phyloP scores from a whole-genome alignment of 306 rosid genomes.

The Casuarina equisetifolia region DNA sequence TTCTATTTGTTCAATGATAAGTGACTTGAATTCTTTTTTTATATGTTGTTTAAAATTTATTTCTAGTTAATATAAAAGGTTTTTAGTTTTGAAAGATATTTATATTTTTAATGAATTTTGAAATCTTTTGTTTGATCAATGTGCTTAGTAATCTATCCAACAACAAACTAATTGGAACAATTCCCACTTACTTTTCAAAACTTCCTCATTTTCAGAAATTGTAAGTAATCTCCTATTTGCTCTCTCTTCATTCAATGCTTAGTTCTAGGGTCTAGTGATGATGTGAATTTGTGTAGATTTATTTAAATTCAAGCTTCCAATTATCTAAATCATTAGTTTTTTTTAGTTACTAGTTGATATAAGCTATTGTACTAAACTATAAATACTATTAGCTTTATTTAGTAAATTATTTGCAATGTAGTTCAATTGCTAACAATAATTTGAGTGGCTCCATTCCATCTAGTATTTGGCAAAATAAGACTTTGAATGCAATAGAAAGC shows the following conservation, averaged over 20 bases:
- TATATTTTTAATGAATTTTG: constrained; percentile 4
- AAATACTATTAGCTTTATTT: constrained; percentile 15
- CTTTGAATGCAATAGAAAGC: constrained; percentile 30
- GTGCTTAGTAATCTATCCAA: constrained; percentile 66
- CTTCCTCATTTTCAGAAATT: constrained; percentile 67
- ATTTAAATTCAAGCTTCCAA: not conserved
- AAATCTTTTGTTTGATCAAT: constrained; percentile 16
- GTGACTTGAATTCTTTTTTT: too few species aligned
- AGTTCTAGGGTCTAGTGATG: not conserved
- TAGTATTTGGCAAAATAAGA: constrained; percentile 62
- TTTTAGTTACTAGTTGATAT: not conserved
- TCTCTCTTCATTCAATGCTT: constrained; percentile 7
- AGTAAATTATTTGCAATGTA: constrained; percentile 37
- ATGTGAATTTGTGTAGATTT: not conserved
- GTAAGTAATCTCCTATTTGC: constrained; percentile 45
- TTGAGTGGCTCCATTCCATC: constrained; percentile 66
- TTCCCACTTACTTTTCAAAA: constrained; percentile 60
- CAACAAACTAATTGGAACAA: constrained; percentile 66
- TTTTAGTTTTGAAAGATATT: not conserved
- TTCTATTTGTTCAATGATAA: not conserved
- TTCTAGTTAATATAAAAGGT: too few species aligned
- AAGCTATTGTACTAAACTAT: constrained; percentile 13
- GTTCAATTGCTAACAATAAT: constrained; percentile 83
- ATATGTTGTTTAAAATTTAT: too few species aligned
- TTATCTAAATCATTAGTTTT: not conserved